Base-by-base conservation (phyloP, 441 rosid species). In the Croton laevigatus region DNA sequence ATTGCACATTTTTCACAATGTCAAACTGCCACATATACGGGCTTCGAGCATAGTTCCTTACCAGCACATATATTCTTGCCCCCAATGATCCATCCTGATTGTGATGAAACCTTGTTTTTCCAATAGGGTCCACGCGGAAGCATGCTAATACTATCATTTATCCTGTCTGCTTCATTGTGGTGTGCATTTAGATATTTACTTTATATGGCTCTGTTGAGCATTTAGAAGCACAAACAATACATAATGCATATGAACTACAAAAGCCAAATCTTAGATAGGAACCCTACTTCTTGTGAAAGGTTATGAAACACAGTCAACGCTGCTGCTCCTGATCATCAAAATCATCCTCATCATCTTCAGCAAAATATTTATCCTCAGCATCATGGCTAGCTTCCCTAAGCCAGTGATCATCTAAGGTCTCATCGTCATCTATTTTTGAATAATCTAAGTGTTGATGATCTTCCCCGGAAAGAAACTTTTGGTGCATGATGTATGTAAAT, bases 401-500 rank as follows among this genome's bases (percentile, higher is more conserved):
- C 98, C 97, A 94, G 69, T 91, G 98, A 83, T 94, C 98, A 79
- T 94, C 98, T 70, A 94, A 84, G 59, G 89, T 84, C 81, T 81
- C 97, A 66, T 94, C 91, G 0, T 84, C 80, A 58, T 94, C 97
- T 72, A 94, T 90, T 83, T 90, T 88, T 49, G 93, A 67, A 81
- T 91, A 94, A 85, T 94, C 98, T 42, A 90, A 78, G 81, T 91
- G 90, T 78, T 82, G 82, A 75, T 82, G 79, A 79, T 94, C 98
- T 89, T 94, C 97, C 16, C 98, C 97, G 0, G 88, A 74, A 22
- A 91, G 86, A 76, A 94, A 91, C 83, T 91, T 94, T 73, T 88
- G 98, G 62, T 94, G 94, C 97, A 90, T 91, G 44, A 90, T 75
- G 72, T 80, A 75, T 38, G 86, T 89, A 76, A 91, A 90, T 27